These are phyloP conservation scores for Asterionellopsis glacialis DNA, from an alignment of 108 stramenopile species.

Conservation along the genomic window DNA sequence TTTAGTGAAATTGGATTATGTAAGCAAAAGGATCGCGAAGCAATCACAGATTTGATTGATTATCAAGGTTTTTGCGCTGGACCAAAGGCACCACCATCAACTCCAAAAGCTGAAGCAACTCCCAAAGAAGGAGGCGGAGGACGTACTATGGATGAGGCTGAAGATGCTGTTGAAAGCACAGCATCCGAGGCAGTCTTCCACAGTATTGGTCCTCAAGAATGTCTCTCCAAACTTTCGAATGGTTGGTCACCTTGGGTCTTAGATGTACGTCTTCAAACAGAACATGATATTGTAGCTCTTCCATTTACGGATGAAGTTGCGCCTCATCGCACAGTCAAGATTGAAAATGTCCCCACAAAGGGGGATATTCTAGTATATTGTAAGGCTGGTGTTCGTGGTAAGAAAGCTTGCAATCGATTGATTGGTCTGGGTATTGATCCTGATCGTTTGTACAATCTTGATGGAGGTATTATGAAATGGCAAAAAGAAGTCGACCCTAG, in stretches of 20 bases:
- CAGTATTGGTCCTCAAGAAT: constrained; percentile 60
- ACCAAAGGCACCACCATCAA: constrained; percentile 30
- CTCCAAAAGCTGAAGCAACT: constrained; percentile 7
- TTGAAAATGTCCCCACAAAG: constrained; percentile 57
- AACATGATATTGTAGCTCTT: constrained; percentile 88
- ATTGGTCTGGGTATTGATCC: constrained; percentile 72
- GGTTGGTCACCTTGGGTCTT: constrained; percentile 94
- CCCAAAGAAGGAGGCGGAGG: constrained; percentile 22
- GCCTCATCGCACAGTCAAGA: constrained; percentile 74
- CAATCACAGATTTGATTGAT: constrained; percentile 65
- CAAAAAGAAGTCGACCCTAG: constrained; percentile 79
- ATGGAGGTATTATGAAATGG: constrained; percentile 92
- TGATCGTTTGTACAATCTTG: constrained; percentile 79
- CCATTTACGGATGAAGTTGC: constrained; percentile 87
- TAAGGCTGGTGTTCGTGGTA: constrained; percentile 88
- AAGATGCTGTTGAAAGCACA: constrained; percentile 13
- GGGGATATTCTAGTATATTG: constrained; percentile 89
- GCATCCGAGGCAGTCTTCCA: constrained; percentile 35
- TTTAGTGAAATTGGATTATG: constrained; percentile 66
- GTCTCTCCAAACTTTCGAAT: constrained; percentile 52
- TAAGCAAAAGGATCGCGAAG: constrained; percentile 31
- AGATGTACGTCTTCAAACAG: constrained; percentile 86
- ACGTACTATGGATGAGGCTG: constrained; percentile 83
- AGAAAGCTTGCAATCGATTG: constrained; percentile 77
- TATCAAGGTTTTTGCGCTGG: constrained; percentile 87